Percentiles rank a stretch among this genome's conserved stretches.
Conservation (phyloP, 1,139 yeast genomes). For the Taphrina betulina region DNA sequence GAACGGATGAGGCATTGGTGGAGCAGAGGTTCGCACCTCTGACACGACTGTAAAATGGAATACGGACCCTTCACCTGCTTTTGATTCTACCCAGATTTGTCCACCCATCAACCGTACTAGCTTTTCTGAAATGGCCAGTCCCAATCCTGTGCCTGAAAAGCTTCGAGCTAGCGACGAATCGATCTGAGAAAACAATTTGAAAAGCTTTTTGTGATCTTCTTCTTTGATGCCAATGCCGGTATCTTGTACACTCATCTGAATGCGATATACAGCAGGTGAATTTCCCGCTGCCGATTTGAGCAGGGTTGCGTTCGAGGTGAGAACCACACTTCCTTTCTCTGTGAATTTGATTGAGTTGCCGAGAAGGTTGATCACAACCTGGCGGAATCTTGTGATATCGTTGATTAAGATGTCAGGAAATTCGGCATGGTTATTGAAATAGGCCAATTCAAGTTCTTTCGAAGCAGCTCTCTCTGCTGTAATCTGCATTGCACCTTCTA, state of each 20-base stretch:
- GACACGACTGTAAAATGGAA: slow-evolving; percentile 48
- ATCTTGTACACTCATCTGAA: slow-evolving; percentile 65
- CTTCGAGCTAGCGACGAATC: slow-evolving; percentile 60
- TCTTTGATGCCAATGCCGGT: slow-evolving; percentile 65
- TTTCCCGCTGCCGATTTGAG: neutral
- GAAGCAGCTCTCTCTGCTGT: slow-evolving; percentile 29
- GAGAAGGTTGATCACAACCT: slow-evolving; percentile 82
- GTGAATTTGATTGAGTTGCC: slow-evolving; percentile 86
- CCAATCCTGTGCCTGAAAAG: slow-evolving; percentile 63
- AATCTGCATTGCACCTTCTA: slow-evolving; percentile 33
- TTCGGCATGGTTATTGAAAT: slow-evolving; percentile 27
- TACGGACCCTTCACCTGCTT: slow-evolving; percentile 55
- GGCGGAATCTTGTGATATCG: slow-evolving; percentile 84
- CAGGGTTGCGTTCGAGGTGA: slow-evolving; percentile 35
- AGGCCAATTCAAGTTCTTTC: slow-evolving; percentile 33
- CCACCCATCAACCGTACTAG: slow-evolving; percentile 57
- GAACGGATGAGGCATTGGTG: slow-evolving; percentile 2
- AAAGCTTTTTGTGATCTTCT: slow-evolving; percentile 52
- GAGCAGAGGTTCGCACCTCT: neutral
- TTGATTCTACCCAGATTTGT: slow-evolving; percentile 53
- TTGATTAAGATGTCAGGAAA: slow-evolving; percentile 70
- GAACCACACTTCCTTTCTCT: slow-evolving; percentile 60
- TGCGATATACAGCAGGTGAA: slow-evolving; percentile 43
- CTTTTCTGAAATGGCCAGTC: slow-evolving; percentile 43
- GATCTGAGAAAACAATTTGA: slow-evolving; percentile 61